phyloP scores from a whole-genome alignment of 1,284 basidiomycete species.

The Cryptococcus neoformans region DNA sequence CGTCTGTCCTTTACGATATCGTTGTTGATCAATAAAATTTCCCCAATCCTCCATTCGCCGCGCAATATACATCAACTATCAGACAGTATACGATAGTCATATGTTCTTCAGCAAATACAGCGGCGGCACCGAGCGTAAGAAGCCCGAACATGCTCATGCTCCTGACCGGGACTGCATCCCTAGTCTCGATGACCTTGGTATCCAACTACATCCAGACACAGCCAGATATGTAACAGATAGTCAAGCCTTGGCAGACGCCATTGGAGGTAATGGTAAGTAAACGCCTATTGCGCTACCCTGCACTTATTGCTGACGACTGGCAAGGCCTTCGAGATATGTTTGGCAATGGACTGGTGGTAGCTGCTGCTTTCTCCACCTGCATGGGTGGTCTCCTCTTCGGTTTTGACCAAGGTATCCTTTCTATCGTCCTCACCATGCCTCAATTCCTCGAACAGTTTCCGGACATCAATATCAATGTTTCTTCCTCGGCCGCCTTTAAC shows the following conservation, averaged over 20 bases:
- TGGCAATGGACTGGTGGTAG: conserved; percentile 12
- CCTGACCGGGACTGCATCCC: not conserved
- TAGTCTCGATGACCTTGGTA: not conserved
- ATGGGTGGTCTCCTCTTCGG: too few species aligned
- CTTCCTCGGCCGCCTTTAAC: conserved; percentile 19
- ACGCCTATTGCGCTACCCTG: too few species aligned
- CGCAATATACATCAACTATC: too few species aligned
- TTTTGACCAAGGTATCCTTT: conserved; percentile 27
- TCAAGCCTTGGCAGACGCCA: not conserved
- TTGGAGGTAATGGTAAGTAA: not conserved
- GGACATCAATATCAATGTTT: conserved; percentile 17
- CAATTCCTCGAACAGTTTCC: conserved; percentile 35
- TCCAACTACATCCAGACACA: too few species aligned
- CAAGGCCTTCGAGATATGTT: conserved; percentile 20
- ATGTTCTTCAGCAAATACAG: too few species aligned
- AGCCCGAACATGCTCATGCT: not conserved
- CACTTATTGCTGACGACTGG: not conserved
- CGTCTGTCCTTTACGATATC: too few species aligned
- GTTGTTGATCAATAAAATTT: too few species aligned
- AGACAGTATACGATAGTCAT: too few species aligned
- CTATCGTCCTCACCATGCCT: conserved; percentile 33
- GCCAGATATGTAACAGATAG: not conserved
- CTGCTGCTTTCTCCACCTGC: conserved; percentile 10
- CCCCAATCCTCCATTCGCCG: too few species aligned
- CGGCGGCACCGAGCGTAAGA: too few species aligned